A percentile compares a stretch with the other conserved stretches of the same genome.
Evolutionary conservation across 1,139 yeast species (phyloP).

Genomic region (Groenewaldozyma sp.): DNA sequence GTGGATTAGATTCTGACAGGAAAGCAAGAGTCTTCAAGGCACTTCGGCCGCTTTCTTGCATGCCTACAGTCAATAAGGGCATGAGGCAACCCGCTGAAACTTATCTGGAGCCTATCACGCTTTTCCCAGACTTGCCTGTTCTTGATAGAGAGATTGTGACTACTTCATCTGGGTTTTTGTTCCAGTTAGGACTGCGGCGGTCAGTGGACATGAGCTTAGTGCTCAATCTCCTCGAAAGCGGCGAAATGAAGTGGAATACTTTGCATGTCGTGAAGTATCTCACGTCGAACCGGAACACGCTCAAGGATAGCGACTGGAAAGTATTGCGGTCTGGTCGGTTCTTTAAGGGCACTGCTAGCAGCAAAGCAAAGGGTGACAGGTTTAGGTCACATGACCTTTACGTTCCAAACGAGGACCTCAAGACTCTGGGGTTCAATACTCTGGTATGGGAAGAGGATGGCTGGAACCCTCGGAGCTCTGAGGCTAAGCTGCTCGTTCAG

Average conservation of each 20-base stretch:
- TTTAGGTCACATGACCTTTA: slow-evolving; percentile 23
- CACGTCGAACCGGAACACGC: slow-evolving; percentile 20
- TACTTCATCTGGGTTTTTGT: slow-evolving; percentile 25
- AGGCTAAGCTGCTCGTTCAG: slow-evolving; percentile 24
- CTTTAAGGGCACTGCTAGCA: slow-evolving; percentile 17
- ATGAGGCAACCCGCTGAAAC: slow-evolving; percentile 30
- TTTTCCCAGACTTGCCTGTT: slow-evolving; percentile 32
- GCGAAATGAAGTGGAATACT: slow-evolving; percentile 29
- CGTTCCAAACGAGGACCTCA: slow-evolving; percentile 26
- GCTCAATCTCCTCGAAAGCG: slow-evolving; percentile 26
- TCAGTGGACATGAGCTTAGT: slow-evolving; percentile 35
- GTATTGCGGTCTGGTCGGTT: slow-evolving; percentile 24
- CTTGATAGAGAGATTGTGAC: slow-evolving; percentile 23
- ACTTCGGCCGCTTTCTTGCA: slow-evolving; percentile 23
- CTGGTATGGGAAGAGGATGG: slow-evolving; percentile 23
- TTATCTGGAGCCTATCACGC: slow-evolving; percentile 27
- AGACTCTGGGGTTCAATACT: slow-evolving; percentile 24
- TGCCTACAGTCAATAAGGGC: slow-evolving; percentile 32
- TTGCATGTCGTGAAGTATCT: slow-evolving; percentile 31
- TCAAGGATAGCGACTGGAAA: slow-evolving; percentile 27
- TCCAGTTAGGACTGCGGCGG: slow-evolving; percentile 30
- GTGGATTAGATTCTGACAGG: slow-evolving; percentile 11
- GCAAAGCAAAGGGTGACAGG: slow-evolving; percentile 10
- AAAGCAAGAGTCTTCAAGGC: slow-evolving; percentile 12
- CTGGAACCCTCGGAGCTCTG: slow-evolving; percentile 26